Percentiles rank a stretch among this genome's conserved stretches.
Evolutionary conservation across 2,329 filamentous ascomycete species (phyloP).

Genomic region (Alternaria conjuncta): DNA sequence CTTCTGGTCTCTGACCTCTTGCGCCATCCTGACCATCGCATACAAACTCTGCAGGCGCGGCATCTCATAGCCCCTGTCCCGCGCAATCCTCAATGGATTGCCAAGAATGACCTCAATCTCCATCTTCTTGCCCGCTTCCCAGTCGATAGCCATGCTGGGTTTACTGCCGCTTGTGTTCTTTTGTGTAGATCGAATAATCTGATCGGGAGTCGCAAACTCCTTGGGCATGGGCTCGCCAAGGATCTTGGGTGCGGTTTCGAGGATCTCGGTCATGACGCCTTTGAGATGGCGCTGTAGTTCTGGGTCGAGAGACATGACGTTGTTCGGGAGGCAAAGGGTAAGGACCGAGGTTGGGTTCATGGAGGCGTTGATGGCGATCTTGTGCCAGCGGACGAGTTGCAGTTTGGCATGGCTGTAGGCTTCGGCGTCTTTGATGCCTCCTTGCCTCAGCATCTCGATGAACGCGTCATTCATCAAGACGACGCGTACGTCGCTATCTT

Average conservation of each 20-base stretch:
- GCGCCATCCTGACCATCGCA: slow-evolving; percentile 68
- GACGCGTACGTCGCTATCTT: slow-evolving; percentile 40
- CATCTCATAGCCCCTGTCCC: slow-evolving; percentile 68
- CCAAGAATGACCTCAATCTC: slow-evolving; percentile 77
- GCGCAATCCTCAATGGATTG: slow-evolving; percentile 71
- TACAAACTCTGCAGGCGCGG: slow-evolving; percentile 71
- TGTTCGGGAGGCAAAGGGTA: slow-evolving; percentile 68
- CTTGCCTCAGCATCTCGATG: slow-evolving; percentile 63
- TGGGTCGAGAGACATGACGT: slow-evolving; percentile 68
- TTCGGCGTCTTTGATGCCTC: slow-evolving; percentile 70
- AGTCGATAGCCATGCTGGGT: slow-evolving; percentile 71
- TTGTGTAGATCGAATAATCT: slow-evolving; percentile 67
- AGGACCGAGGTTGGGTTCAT: slow-evolving; percentile 77
- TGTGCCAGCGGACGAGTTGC: slow-evolving; percentile 76
- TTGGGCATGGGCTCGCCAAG: slow-evolving; percentile 67
- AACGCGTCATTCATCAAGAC: slow-evolving; percentile 58
- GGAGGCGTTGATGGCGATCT: slow-evolving; percentile 76
- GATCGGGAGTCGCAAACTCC: slow-evolving; percentile 67
- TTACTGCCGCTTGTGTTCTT: slow-evolving; percentile 67
- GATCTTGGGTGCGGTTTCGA: slow-evolving; percentile 67
- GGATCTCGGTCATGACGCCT: slow-evolving; percentile 74
- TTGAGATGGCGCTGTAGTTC: slow-evolving; percentile 68
- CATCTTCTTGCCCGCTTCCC: slow-evolving; percentile 69
- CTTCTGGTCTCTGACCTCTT: slow-evolving; percentile 58
- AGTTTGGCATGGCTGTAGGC: slow-evolving; percentile 69